Conservation (phyloP, 2,329 filamentous ascomycete genomes). For the Fusarium sp. region DNA sequence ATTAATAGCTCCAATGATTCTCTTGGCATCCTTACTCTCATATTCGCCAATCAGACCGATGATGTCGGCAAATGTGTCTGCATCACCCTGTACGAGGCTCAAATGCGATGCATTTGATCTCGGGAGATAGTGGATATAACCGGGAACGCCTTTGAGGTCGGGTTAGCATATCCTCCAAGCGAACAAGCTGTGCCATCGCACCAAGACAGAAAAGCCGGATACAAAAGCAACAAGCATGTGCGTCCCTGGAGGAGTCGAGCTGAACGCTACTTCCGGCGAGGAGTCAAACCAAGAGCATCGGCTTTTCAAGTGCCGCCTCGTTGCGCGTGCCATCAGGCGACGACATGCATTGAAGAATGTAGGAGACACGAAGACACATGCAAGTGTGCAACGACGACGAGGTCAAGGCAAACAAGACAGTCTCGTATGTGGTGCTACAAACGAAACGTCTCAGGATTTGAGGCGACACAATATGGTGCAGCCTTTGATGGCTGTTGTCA, state of each 20-base stretch:
- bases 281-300: constrained; percentile 8
- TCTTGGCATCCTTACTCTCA: constrained; percentile 60
- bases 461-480: constrained; percentile 30
- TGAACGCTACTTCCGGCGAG: constrained; percentile 23
- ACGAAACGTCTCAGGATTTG: constrained; percentile 25
- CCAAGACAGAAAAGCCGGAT: constrained; percentile 32
- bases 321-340: constrained; percentile 10
- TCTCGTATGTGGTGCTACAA: constrained; percentile 27
- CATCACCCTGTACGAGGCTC: constrained; percentile 62
- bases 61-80: constrained; percentile 77
- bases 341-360: constrained; percentile 13
- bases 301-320: constrained; percentile 5
- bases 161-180: constrained; percentile 37
- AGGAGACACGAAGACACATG: constrained; percentile 7
- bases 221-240: constrained; percentile 36
- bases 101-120: constrained; percentile 56
- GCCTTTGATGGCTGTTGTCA: constrained; percentile 26
- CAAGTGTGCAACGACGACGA: neutral
- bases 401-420: neutral
- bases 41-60: constrained; percentile 80
- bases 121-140: constrained; percentile 64
- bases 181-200: constrained; percentile 28
- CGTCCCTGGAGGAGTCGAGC: constrained; percentile 34
- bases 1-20: neutral
- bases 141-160: constrained; percentile 29